Evolutionary conservation across 2,329 filamentous ascomycete species (phyloP).

Genomic region (Hypomyces rosellus): DNA sequence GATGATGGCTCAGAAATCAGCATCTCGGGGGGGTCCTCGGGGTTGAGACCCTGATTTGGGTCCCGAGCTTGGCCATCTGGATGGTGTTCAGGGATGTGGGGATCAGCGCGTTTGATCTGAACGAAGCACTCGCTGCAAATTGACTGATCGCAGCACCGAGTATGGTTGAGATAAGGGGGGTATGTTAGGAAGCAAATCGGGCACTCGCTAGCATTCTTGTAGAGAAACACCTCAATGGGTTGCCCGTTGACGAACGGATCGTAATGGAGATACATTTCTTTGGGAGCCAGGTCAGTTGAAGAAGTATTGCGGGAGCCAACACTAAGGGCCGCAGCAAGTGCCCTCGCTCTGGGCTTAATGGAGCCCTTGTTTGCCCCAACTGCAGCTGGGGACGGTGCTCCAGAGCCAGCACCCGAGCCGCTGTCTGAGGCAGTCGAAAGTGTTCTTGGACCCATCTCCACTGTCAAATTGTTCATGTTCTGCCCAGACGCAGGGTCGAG

Average conservation of each 20-base stretch:
- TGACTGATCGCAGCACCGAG: slow-evolving; percentile 87
- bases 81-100: slow-evolving; percentile 77
- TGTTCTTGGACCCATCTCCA: slow-evolving; percentile 72
- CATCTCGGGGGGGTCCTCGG: slow-evolving; percentile 52
- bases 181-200: slow-evolving; percentile 97
- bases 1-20: slow-evolving; percentile 86
- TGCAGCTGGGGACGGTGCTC: slow-evolving; percentile 44
- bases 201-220: slow-evolving; percentile 85
- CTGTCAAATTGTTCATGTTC: slow-evolving; percentile 65
- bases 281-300: slow-evolving; percentile 63
- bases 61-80: slow-evolving; percentile 38
- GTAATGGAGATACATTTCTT: slow-evolving; percentile 71
- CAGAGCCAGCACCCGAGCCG: slow-evolving; percentile 55
- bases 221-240: slow-evolving; percentile 83
- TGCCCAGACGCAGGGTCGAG: slow-evolving; percentile 45
- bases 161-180: slow-evolving; percentile 88
- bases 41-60: slow-evolving; percentile 30
- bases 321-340: slow-evolving; percentile 73
- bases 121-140: slow-evolving; percentile 99
- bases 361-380: slow-evolving; percentile 39
- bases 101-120: slow-evolving; percentile 92
- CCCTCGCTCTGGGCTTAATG: slow-evolving; percentile 82
- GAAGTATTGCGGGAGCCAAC: slow-evolving; percentile 67
- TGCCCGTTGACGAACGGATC: slow-evolving; percentile 94
- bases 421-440: slow-evolving; percentile 73